Evolutionary conservation across 176 grass and related monocot genomes (phyloP).

Genomic region (Dactylis glomerata): DNA sequence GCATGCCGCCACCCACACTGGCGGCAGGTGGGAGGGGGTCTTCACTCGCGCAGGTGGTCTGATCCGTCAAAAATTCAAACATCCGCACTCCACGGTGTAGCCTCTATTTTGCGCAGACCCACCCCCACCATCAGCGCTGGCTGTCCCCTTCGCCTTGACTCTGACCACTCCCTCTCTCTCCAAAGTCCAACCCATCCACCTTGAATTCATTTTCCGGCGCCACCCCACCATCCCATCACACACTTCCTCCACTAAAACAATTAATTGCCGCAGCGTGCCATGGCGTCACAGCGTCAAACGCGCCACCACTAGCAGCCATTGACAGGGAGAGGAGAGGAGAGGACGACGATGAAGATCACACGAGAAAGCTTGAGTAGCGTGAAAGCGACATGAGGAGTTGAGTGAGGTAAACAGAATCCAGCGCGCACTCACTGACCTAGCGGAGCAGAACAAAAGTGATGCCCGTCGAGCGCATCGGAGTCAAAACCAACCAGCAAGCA

Average conservation of each 20-base stretch:
- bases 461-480: conserved; percentile 39
- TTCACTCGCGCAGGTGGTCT: no score
- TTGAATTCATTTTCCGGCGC: neutral
- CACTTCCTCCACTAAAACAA: neutral
- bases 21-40: no score
- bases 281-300: conserved; percentile 21
- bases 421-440: neutral
- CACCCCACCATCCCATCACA: neutral
- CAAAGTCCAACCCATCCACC: conserved; percentile 11
- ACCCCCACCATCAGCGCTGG: neutral
- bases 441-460: neutral
- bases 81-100: no score
- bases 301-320: neutral
- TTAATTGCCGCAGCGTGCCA: conserved; percentile 19
- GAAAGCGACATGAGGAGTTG: neutral
- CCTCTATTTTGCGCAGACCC: no score
- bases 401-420: conserved; percentile 8
- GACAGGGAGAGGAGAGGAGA: conserved; percentile 12
- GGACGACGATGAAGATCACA: neutral
- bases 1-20: no score
- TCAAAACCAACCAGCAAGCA: conserved; percentile 45
- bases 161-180: neutral
- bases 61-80: no score
- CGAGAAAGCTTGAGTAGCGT: conserved; percentile 25
- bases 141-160: conserved; percentile 22